Base-by-base conservation (phyloP, 2,329 filamentous ascomycete species). In the Fusarium marasasianum region DNA sequence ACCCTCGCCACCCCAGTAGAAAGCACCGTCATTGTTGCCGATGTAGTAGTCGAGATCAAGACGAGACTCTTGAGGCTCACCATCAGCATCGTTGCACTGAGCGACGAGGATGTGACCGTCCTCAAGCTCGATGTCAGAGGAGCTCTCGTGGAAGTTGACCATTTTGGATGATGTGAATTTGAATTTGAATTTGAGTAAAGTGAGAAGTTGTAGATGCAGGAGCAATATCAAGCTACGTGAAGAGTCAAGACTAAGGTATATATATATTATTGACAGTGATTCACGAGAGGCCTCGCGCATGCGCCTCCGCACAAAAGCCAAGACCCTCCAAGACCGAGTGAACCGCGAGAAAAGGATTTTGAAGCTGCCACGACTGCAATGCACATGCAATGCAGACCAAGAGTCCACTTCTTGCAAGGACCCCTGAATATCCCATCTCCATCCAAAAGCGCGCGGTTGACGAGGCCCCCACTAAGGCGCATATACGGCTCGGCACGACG, bases 1-100 rank as follows among this genome's bases (percentile, higher is more conserved):
- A 81, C 80, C 75, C 24, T 72, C 55, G 8, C 83, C 84, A 31
- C 81, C 84, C 86, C 86, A 89, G 14, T 79, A 41, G 73, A 88
- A 88, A 64, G 75, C 40, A 17, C 87, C 88, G 66, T 89, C 77
- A 57, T 84, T 71, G 82, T 90, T 90, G 41, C 88, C 87, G 55
- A 90, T 82, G 76, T 80, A 77, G 6, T 81, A 55, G 81, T 90
- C 85, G 67, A 90, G 84, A 77, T 89, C 82, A 59, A 88, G 77
- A 35, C 87, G 82, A 37, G 83, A 76, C 31, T 89, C 84, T 33
- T 83, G 75, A 59, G 78, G 79, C 2, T 87, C 83, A 47, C 86
- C 87, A 11, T 86, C 79, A 7, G 66, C 81, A 57, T 83, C 83
- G 57, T 62, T 65, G 54, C 87, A 84, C 53, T 78, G 72, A 66